Evolutionary conservation across 345 rosid species (phyloP).

Genomic region (Angophora floribunda): DNA sequence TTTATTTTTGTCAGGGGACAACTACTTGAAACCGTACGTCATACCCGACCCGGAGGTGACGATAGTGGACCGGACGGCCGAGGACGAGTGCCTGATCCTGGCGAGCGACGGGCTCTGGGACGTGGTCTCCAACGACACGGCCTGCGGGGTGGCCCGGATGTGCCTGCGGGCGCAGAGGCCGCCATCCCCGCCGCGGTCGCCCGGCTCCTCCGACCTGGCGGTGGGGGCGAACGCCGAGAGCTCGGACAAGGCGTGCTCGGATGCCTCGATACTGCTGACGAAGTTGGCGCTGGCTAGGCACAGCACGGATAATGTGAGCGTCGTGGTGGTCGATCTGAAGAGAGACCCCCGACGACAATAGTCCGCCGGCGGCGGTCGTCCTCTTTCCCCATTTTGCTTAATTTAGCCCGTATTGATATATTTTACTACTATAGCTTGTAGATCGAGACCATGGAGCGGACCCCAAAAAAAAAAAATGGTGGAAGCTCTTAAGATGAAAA

Average conservation of each 20-base stretch:
- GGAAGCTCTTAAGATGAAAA: not conserved
- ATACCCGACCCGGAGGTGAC: conserved; percentile 64
- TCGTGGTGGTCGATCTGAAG: conserved; percentile 73
- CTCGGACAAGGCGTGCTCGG: conserved; percentile 60
- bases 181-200: conserved; percentile 2
- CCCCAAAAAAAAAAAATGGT: not conserved
- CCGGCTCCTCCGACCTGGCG: conserved; percentile 3
- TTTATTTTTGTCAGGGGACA: conserved; percentile 14
- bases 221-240: conserved; percentile 8
- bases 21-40: conserved; percentile 58
- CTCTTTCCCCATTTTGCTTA: not conserved
- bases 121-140: conserved; percentile 56
- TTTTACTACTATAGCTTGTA: not conserved
- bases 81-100: conserved; percentile 55
- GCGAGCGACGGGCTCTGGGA: conserved; percentile 84
- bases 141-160: conserved; percentile 46
- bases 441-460: not conserved
- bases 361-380: not conserved
- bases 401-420: not conserved
- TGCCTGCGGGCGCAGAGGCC: conserved; percentile 35
- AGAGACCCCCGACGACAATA: conserved; percentile 1
- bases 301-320: conserved; percentile 78
- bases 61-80: conserved; percentile 29
- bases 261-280: conserved; percentile 71
- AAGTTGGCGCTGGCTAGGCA: conserved; percentile 75